Evolutionary conservation across 352 stramenopile species (phyloP).

Genomic region (Globisporangium mamillatum): DNA sequence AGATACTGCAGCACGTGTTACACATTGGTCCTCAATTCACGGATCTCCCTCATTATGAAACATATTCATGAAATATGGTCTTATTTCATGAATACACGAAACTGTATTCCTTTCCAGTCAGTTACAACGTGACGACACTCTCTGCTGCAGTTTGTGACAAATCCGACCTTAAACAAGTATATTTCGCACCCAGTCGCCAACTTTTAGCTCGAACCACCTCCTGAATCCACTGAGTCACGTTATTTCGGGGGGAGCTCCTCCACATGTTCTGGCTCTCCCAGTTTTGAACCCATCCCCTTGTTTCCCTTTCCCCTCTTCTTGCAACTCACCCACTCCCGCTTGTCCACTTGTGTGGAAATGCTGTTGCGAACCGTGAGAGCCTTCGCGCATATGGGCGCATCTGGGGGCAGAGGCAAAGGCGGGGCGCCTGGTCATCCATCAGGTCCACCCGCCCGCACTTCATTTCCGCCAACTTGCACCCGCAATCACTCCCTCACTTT

Average conservation of each 20-base stretch:
- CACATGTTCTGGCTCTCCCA: not conserved
- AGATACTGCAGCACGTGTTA: not conserved
- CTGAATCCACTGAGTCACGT: not conserved
- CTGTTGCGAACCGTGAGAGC: not conserved
- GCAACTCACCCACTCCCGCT: not conserved
- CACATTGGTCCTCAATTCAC: not conserved
- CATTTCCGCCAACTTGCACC: no score
- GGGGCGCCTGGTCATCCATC: not conserved
- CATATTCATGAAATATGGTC: not conserved
- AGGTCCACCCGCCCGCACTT: not conserved
- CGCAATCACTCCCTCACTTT: not conserved
- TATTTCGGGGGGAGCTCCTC: not conserved
- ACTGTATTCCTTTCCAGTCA: not conserved
- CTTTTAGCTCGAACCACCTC: not conserved
- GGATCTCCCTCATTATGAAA: not conserved
- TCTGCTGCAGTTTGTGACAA: not conserved
- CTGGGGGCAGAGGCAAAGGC: not conserved
- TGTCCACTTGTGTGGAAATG: not conserved
- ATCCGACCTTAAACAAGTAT: not conserved
- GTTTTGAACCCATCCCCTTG: not conserved
- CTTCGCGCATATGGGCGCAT: not conserved
- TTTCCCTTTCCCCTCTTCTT: not conserved
- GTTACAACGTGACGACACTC: not conserved
- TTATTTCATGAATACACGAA: not conserved
- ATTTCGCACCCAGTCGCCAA: not conserved